Evolutionary conservation across 768 basidiomycete species (phyloP).

Genomic region (Gelatoporia subvermispora): DNA sequence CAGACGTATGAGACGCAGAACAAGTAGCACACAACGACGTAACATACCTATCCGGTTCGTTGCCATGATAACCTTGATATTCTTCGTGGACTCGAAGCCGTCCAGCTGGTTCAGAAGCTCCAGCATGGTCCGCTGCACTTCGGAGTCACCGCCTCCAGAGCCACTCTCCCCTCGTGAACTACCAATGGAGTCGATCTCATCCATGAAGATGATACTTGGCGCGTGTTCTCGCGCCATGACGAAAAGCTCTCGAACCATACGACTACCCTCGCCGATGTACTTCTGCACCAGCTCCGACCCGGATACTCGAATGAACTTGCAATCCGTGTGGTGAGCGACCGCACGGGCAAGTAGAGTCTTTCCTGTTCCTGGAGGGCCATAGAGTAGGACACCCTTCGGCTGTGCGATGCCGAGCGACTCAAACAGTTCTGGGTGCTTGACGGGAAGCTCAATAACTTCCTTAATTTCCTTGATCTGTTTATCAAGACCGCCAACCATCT

Average conservation of each 20-base stretch:
- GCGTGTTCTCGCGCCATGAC: slow-evolving; percentile 98
- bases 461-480: slow-evolving; percentile 99
- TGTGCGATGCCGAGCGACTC: slow-evolving; percentile 95
- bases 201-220: slow-evolving; percentile 99
- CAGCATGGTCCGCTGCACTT: slow-evolving; percentile 65
- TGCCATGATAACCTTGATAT: slow-evolving; percentile 92
- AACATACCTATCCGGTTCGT: slow-evolving; percentile 87
- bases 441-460: slow-evolving; percentile 96
- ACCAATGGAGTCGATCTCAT: slow-evolving; percentile 98
- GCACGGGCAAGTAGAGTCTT: slow-evolving; percentile 95
- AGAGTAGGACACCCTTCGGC: slow-evolving; percentile 92
- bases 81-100: slow-evolving; percentile 69
- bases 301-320: slow-evolving; percentile 93
- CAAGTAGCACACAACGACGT: neutral
- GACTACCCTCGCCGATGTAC: slow-evolving; percentile 94
- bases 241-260: slow-evolving; percentile 97
- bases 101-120: slow-evolving; percentile 64
- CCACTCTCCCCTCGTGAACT: slow-evolving; percentile 82
- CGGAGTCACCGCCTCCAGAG: slow-evolving; percentile 57
- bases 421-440: slow-evolving; percentile 96
- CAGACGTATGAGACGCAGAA: neutral
- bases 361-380: slow-evolving; percentile 94
- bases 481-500: slow-evolving; percentile 99
- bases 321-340: slow-evolving; percentile 96
- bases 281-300: slow-evolving; percentile 96